These are phyloP conservation scores for Stephania cephalantha DNA, from an alignment of 164 flowering plant species.

Conservation along the genomic window DNA sequence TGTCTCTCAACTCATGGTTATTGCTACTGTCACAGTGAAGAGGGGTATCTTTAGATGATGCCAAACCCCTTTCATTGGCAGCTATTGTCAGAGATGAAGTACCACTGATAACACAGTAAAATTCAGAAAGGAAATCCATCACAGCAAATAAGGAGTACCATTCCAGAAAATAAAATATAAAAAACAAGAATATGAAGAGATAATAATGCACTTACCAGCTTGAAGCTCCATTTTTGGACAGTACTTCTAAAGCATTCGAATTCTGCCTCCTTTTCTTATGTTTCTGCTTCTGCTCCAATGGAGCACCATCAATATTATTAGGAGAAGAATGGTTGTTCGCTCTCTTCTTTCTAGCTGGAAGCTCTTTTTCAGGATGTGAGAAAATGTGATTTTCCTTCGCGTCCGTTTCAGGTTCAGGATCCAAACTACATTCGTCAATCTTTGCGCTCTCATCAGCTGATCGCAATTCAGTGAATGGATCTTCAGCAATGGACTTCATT, in stretches of 20 bases:
- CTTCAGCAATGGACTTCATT: slow-evolving; percentile 21
- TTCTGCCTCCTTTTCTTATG: slow-evolving; percentile 49
- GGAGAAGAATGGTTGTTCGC: slow-evolving; percentile 14
- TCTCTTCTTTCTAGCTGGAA: slow-evolving; percentile 42
- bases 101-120: slow-evolving; percentile 25
- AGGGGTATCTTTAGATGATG: slow-evolving; percentile 21
- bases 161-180: neutral
- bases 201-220: slow-evolving; percentile 27
- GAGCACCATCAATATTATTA: slow-evolving; percentile 20
- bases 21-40: slow-evolving; percentile 22
- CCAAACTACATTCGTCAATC: slow-evolving; percentile 8
- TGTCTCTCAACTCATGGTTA: slow-evolving; percentile 25
- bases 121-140: neutral
- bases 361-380: slow-evolving; percentile 20
- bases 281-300: slow-evolving; percentile 23
- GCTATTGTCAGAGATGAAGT: slow-evolving; percentile 16
- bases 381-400: slow-evolving; percentile 9
- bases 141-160: neutral
- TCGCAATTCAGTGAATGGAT: slow-evolving; percentile 42
- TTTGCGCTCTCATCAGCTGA: slow-evolving; percentile 18
- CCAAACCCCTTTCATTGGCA: slow-evolving; percentile 20
- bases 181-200: neutral
- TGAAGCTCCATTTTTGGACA: slow-evolving; percentile 15
- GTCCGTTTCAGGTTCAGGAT: slow-evolving; percentile 15
- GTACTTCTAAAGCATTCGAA: slow-evolving; percentile 11